Evolutionary conservation across 129 eudicot genomes (phyloP), one percentile per base, ranked within the genome.

Genomic region (Kitagawia praeruptora): DNA sequence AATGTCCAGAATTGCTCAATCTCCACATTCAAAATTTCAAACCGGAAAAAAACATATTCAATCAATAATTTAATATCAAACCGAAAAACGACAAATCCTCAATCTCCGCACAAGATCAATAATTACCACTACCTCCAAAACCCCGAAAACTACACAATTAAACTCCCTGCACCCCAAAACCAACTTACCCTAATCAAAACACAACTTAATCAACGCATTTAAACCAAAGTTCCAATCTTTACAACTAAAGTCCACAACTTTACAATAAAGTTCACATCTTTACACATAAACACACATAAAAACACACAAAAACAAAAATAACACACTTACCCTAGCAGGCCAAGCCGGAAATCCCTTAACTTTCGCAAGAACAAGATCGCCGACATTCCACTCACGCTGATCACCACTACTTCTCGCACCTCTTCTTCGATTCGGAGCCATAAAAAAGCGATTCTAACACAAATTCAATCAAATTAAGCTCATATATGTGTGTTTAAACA

Each of bases 321-420:
- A 0, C 0, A 58, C n/a, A 56, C 89, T 70, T 90, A 95, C 98
- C 93, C 85, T 88, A 14, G 97, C 98, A 71, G 98, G 98, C 98
- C 97, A 95, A 10, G 98, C 89, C 66, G 98, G 98, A 81, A 87
- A 90, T 4, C 98, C 98, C 81, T 92, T 95, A 81, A 92, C 88
- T 84, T 95, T 95, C 1, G 97, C 99, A 41, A 95, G 94, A 70
- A 95, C 97, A 49, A 92, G 99, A 87, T 95, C 97, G 56, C 99
- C 97, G 15, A 89, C 87, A 79, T 92, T 95, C 96, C 93, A 95
- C 88, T 89, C 83, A 80, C 89, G 85, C 63, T 96, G 70, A 44
- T 97, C 96, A 44, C 92, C 98, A 23, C 92, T 6, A 91, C 93
- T 82, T 86, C 90, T 49, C 81, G 85, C 89, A 81, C 90, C 91